Base-by-base conservation (phyloP, 139 green algal genomes). In the Coelastrella sp. region DNA sequence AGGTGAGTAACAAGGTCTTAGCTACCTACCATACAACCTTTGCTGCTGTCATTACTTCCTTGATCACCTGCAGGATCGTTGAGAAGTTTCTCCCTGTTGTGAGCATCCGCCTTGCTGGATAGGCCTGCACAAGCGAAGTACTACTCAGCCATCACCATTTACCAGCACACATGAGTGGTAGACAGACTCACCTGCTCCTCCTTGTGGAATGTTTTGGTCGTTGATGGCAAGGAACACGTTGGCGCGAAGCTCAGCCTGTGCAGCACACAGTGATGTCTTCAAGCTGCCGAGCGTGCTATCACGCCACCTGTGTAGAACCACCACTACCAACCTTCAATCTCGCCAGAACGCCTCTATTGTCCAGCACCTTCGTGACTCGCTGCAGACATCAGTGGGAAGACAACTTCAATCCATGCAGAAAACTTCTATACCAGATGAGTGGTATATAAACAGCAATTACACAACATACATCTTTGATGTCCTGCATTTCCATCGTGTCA, bases 171-270 rank as follows among this genome's bases (percentile, higher is more conserved):
- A 13, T 13, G 15, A 57, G 45, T 9, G 15, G 11, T 27, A 27
- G 6, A 32, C 6, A 9, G 17, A 64, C 17, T 64, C 21, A 90
- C 87, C 82, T 60, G 80, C 40, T 11, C 68, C 73, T 43, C 87
- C 76, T 41, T 67, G 48, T 30, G 57, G 30, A 3, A 38, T 64
- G 60, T 91, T 85, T 67, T 91, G 63, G 67, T 91, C 88, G 50
- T 89, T 86, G 35, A 91, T 89, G 9, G 85, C 88, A 34, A 91
- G 62, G 57, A 91, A 91, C 8, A 91, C 85, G 15, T 91, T 87
- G 19, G 88, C 85, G 19, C 88, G 88, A 17, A 91, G 85, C 76
- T 91, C 88, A 30, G 88, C 88, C 85, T 91, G 81, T 38, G 75
- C 53, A 57, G 51, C 57, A 35, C 75, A 66, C 35, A 8, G 45